These are phyloP conservation scores for Morella rubra DNA, from an alignment of 306 rosid species.

Conservation along the genomic window DNA sequence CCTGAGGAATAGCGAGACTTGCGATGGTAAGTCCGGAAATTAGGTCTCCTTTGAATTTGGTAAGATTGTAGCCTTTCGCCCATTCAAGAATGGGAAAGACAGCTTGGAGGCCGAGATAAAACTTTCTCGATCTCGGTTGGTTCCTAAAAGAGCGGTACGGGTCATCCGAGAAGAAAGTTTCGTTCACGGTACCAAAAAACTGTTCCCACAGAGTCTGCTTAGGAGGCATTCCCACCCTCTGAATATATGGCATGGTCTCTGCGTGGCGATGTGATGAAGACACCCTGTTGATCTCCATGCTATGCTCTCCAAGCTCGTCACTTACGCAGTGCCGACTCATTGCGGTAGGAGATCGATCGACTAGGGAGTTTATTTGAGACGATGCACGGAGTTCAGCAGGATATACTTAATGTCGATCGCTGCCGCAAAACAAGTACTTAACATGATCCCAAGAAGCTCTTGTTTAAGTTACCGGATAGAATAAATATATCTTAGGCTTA, in stretches of 20 bases:
- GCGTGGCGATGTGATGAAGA: constrained; percentile 36
- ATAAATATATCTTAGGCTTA: too few relatives aligned
- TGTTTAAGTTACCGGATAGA: too few relatives aligned
- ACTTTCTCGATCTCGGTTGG: constrained; percentile 57
- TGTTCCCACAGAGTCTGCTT: constrained; percentile 73
- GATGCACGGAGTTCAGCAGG: too few relatives aligned
- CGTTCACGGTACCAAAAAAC: constrained; percentile 58
- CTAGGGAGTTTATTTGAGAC: too few relatives aligned
- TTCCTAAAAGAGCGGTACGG: constrained; percentile 84
- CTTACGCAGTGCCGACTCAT: neutral
- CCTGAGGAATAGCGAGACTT: constrained; percentile 98
- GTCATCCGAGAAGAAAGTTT: constrained; percentile 84
- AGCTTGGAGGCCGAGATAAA: constrained; percentile 68
- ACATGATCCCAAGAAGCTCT: too few relatives aligned
- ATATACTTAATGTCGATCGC: too few relatives aligned
- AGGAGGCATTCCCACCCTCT: constrained; percentile 82
- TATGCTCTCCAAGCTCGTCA: constrained; percentile 39
- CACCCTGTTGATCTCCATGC: constrained; percentile 38
- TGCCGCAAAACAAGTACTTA: too few relatives aligned
- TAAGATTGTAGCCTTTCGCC: constrained; percentile 65
- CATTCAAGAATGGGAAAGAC: constrained; percentile 78
- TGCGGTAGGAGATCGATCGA: too few relatives aligned
- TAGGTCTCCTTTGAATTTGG: constrained; percentile 78
- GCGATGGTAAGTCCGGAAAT: constrained; percentile 93
- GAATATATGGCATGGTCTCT: constrained; percentile 36